Base-by-base conservation (phyloP, 164 flowering plant species). In the Sedum album region DNA sequence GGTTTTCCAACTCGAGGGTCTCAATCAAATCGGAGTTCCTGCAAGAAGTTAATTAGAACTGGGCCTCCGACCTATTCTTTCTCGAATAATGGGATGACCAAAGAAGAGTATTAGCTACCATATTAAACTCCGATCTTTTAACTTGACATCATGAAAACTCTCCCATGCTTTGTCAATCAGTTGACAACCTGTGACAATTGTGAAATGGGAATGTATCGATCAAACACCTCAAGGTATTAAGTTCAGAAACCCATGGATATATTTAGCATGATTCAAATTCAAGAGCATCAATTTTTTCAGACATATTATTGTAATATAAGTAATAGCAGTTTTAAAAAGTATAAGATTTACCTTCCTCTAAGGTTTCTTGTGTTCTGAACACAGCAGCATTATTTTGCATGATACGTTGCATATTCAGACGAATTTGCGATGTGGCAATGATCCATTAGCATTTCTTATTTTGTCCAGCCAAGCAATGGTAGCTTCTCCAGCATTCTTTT, bases 361-460 rank as follows among this genome's bases (percentile, higher is more conserved):
- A 73, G 20, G 98, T 88, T 74, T 94, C 95, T 65, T 89, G 97
- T 1, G 93, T 89, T 42, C 97, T 94, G 74, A 94, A 94, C 21
- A 94, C 97, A 69, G 97, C 97, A 71, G 98, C 98, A 87, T 94
- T 86, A 64, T 75, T 94, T 79, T 94, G 98, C 98, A 94, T 94
- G 57, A 88, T 63, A 20, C 95, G 81, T 73, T 93, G 98, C 98
- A 94, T 94, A 76, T 91, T 86, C 76, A 94, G 70, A 38, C 98
- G 86, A 60, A 94, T 88, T 75, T 86, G 76, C 73, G 95, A 87
- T 66, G 98, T 55, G 97, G 93, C 68, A 86, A 63, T 21, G 93
- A 86, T 68, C 98, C 98, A 83, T 89, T 91, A 74, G 95, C 80
- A 76, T 88, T 80, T 70, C 96, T 83, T 57, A 89, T 20, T 68